Evolutionary conservation across 768 basidiomycete genomes (phyloP), one percentile per base, ranked within the genome.

Genomic region (Amanita subjunquillea): DNA sequence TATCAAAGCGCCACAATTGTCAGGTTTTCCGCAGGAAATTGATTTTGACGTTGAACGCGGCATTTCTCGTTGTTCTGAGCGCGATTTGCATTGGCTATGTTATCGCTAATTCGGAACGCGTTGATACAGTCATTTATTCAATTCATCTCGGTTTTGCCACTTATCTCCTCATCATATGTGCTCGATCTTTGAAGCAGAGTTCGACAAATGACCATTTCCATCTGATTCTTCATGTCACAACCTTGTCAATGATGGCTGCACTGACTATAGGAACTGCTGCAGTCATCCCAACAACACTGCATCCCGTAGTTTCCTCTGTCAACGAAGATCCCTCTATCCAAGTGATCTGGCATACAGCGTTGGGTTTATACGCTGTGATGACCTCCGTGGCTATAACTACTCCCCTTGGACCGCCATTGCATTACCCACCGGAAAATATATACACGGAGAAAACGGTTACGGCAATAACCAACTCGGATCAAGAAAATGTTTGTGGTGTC

Each of bases 401-500:
- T 1, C 86, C 85, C 2, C 71, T 76, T 36, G 91, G 91, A 0
- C 93, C 93, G 0, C 68, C 73, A 7, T 69, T 94, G 4, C 79
- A 90, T 61, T 89, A 80, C 60, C 85, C 87, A 1, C 70, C 82
- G n/a, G 76, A 82, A 52, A 67, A 68, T 9, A 83, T 94, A 34
- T 93, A 92, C 62, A 79, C 85, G 0, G 75, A 83, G 46, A 90
- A 89, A 66, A 78, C 73, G 0, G 70, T 87, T 34, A 69, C 73
- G 51, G 63, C 71, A 3, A 72, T 75, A 38, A 85, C 84, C 5
- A 86, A 83, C 53, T 65, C 65, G n/a, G 76, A 78, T n/a, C 66
- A 75, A 37, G 76, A 84, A 55, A 95, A 94, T 59, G 88, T 94
- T 15, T 83, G 79, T 46, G 86, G 85, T 0, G 61, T 79, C 22